Base-by-base conservation (phyloP, 176 grass and related monocot genomes). In the Triticum urartu region DNA sequence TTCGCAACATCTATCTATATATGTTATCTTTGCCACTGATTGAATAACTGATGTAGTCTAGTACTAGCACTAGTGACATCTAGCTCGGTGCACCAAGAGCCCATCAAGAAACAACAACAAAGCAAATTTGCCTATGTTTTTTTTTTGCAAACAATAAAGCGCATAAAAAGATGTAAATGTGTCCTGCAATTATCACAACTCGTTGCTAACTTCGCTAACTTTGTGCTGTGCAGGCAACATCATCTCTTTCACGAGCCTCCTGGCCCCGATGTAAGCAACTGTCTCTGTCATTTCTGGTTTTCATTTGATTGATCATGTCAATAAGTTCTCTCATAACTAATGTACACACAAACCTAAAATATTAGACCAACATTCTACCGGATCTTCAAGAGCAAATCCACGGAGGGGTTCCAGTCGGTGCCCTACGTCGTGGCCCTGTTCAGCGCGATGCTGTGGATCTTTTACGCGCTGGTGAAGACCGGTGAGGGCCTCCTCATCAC, bases 381-480 rank as follows among this genome's bases (percentile, higher is more conserved):
- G 9, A 74, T 98, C 7, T 95, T 90, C 61, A 87, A 75, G 40
- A 91, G 72, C 75, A 95, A 91, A 90, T 93, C 92, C 4, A 98
- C 92, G 0, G 87, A 91, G 68, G 92, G 89, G 7, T 95, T 98
- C 45, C 92, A 95, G 25, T 95, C 95, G 0, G 64, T 98, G 76
- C 95, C 95, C 1, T 98, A 98, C 28, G 91, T 95, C 11, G 89
- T 98, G 21, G 91, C 95, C 4, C 83, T 98, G 3, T 98, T 98
- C 74, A 98, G 95, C 22, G 54, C 87, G 0, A 93, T 91, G 89
- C 60, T 98, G 1, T 98, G 92, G 95, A 94, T 98, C 72, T 98
- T 80, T 73, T 98, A 98, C 36, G 92, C 95, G 5, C 72, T 92
- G 26, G 9, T 98, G 66, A 95, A 97, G 50, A 79, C 91, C 4